A percentile compares a stretch with the other conserved stretches of the same genome.
These are phyloP conservation scores for Schizosaccharomyces versatilis DNA, from an alignment of 1,139 yeast genomes.

Conservation along the genomic window DNA sequence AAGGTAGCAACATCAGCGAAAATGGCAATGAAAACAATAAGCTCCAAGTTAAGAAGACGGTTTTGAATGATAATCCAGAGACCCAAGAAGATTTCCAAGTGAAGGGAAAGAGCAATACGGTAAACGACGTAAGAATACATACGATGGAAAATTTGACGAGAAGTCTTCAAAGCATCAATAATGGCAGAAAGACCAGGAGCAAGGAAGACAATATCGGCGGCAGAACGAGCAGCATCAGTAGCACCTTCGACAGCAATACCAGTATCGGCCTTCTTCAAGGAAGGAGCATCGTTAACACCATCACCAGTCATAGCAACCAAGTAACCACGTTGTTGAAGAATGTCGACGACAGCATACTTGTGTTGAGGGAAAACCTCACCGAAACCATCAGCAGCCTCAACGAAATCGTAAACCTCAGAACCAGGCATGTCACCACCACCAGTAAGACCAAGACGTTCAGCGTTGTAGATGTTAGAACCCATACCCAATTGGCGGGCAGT, in stretches of 20 bases:
- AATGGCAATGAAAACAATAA: slow-evolving; percentile 52
- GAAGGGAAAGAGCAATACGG: slow-evolving; percentile 58
- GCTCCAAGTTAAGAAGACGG: slow-evolving; percentile 41
- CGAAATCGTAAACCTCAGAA: slow-evolving; percentile 53
- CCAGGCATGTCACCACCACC: slow-evolving; percentile 60
- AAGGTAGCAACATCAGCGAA: slow-evolving; percentile 60
- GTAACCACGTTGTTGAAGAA: slow-evolving; percentile 55
- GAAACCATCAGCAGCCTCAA: slow-evolving; percentile 61
- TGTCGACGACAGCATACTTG: slow-evolving; percentile 59
- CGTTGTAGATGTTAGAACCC: slow-evolving; percentile 51
- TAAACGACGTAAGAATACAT: slow-evolving; percentile 61
- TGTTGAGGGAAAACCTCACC: slow-evolving; percentile 70
- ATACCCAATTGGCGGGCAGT: slow-evolving; percentile 50
- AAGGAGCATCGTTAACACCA: slow-evolving; percentile 64
- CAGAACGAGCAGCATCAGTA: slow-evolving; percentile 60
- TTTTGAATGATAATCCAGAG: slow-evolving; percentile 54
- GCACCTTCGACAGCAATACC: slow-evolving; percentile 73
- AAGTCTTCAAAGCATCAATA: slow-evolving; percentile 54
- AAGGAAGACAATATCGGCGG: slow-evolving; percentile 58
- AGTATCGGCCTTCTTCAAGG: slow-evolving; percentile 59
- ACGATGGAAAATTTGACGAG: slow-evolving; percentile 65
- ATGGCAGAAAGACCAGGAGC: slow-evolving; percentile 65
- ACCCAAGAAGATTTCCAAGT: slow-evolving; percentile 51
- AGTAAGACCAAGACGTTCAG: slow-evolving; percentile 47
- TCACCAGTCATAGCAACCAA: slow-evolving; percentile 69